Evolutionary conservation across 2,329 filamentous ascomycete genomes (phyloP).

Genomic region (Diplodia corticola): DNA sequence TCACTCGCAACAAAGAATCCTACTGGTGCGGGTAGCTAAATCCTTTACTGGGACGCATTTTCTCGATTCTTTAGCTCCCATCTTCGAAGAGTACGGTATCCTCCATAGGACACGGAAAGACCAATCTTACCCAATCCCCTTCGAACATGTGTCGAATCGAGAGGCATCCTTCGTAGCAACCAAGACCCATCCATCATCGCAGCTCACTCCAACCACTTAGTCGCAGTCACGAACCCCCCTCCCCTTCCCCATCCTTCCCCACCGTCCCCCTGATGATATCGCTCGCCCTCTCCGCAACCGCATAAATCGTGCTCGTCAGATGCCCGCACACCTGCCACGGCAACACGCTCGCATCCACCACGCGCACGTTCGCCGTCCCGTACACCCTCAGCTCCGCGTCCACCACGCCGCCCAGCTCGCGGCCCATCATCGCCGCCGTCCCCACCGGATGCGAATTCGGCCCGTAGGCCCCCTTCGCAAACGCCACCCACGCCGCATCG

Average conservation of each 20-base stretch:
- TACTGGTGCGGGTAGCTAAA: too few relatives aligned
- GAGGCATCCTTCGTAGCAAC: too few relatives aligned
- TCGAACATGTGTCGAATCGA: too few relatives aligned
- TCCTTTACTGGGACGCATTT: too few relatives aligned
- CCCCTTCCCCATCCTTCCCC: too few relatives aligned
- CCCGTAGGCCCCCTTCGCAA: slow-evolving; percentile 28
- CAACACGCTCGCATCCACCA: slow-evolving; percentile 41
- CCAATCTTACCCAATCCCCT: too few relatives aligned
- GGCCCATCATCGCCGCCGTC: slow-evolving; percentile 37
- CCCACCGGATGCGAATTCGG: slow-evolving; percentile 38
- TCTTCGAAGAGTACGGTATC: too few relatives aligned
- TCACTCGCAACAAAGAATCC: too few relatives aligned
- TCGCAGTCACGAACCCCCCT: not conserved
- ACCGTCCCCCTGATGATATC: slow-evolving; percentile 25
- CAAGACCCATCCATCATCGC: not conserved
- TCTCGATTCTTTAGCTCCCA: too few relatives aligned
- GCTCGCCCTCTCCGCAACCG: slow-evolving; percentile 39
- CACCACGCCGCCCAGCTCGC: slow-evolving; percentile 38
- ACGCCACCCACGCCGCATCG: slow-evolving; percentile 29
- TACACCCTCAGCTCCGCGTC: slow-evolving; percentile 36
- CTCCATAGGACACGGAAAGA: too few relatives aligned
- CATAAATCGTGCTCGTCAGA: slow-evolving; percentile 40
- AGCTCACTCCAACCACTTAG: not conserved
- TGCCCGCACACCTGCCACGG: slow-evolving; percentile 38
- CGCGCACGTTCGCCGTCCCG: slow-evolving; percentile 38